Percentiles rank a stretch among this genome's conserved stretches.
Evolutionary conservation across 2,329 filamentous ascomycete species (phyloP).

Genomic region (Biscogniauxia marginata): DNA sequence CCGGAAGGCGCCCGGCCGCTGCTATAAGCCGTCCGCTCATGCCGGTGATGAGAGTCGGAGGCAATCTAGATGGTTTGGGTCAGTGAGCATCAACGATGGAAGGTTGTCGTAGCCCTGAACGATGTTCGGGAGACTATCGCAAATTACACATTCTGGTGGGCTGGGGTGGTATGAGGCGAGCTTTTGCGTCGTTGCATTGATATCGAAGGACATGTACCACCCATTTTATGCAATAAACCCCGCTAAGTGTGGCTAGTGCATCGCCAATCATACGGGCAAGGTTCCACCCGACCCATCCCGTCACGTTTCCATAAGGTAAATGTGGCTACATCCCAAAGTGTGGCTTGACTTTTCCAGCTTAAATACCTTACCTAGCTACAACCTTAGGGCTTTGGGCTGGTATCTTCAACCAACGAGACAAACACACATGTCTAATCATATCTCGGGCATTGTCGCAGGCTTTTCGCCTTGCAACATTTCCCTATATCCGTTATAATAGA

Average conservation of each 20-base stretch:
- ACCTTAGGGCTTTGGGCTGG: not conserved
- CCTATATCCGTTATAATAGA: too few relatives aligned
- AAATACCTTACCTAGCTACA: too few relatives aligned
- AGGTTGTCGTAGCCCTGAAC: not conserved
- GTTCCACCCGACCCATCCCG: too few relatives aligned
- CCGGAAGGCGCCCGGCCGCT: slow-evolving; percentile 33
- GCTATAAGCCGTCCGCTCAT: slow-evolving; percentile 38
- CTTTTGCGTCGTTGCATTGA: not conserved
- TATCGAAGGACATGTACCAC: not conserved
- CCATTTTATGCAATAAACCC: not conserved
- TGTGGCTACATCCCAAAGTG: not conserved
- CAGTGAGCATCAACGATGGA: slow-evolving; percentile 28
- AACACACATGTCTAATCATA: not conserved
- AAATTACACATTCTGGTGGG: not conserved
- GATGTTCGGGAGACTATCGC: not conserved
- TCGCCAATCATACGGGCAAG: too few relatives aligned
- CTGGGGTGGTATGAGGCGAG: not conserved
- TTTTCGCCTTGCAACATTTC: too few relatives aligned
- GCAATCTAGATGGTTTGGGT: slow-evolving; percentile 19
- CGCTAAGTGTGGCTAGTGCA: not conserved
- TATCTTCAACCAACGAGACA: not conserved
- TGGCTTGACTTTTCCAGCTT: too few relatives aligned
- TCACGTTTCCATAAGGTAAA: too few relatives aligned
- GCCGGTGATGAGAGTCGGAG: slow-evolving; percentile 32
- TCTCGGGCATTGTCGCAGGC: too few relatives aligned